Base-by-base conservation (phyloP, 73 alveolate genomes). In the Uronychia binucleata region DNA sequence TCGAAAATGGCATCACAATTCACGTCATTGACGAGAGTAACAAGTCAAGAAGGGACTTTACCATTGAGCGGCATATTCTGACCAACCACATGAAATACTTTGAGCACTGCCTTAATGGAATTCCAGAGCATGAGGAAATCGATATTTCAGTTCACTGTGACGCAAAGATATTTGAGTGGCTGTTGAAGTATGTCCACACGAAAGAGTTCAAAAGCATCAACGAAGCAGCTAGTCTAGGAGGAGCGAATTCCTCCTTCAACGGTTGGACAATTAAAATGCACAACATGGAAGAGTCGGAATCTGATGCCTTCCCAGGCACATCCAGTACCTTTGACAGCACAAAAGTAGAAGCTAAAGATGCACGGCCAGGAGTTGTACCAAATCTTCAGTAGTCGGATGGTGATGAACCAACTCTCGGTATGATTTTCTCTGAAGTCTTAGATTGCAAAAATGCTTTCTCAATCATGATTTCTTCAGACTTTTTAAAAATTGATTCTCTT, bases 11-110 rank as follows among this genome's bases (percentile, higher is more conserved):
- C n/a, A 46, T 46, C 0, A 90, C 78, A 79, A 93, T 93, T 34
- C 97, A 93, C 74, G 97, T 93, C 5, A 84, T 93, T 82, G 97
- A 93, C 76, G 97, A 93, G 67, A 90, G 78, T 28, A 89, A 83
- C 78, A 78, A 82, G 75, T 28, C 34, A 33, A 81, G 89, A 78
- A 93, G 81, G 58, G 95, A 93, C 60, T 93, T 93, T 77, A 85
- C 75, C 28, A 84, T 92, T 57, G 59, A 87, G 29, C 33, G 90
- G 83, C 58, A 93, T 28, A 58, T 82, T 30, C 92, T 91, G 27
- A 84, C 82, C 8, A 79, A 86, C 31, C 78, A 86, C 30, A 91
- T 91, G 96, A 88, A 82, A 67, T 91, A 91, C 82, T 91, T 91
- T 76, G 92, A 88, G 74, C 59, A 80, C 33, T 82, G 88, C 59